phyloP scores from a whole-genome alignment of 495 filamentous ascomycete species.

The Rhypophila decipiens region DNA sequence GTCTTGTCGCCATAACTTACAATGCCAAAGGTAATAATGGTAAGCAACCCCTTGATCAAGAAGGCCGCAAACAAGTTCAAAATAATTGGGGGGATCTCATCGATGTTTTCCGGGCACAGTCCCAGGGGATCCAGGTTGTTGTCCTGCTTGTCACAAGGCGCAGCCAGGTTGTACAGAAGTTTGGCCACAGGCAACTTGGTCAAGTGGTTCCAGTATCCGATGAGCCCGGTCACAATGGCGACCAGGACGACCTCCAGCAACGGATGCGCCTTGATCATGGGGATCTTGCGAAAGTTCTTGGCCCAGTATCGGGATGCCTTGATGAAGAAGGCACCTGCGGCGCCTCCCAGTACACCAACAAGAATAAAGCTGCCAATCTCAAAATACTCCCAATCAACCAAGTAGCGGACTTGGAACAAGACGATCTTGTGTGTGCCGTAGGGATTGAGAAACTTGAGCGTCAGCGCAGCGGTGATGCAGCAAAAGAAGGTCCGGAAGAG shows the following conservation, averaged over 20 bases:
- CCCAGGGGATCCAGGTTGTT: constrained; percentile 55
- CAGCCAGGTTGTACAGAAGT: constrained; percentile 82
- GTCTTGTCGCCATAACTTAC: constrained; percentile 18
- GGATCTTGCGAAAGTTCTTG: constrained; percentile 74
- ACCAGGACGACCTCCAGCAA: constrained; percentile 85
- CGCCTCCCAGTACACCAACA: constrained; percentile 78
- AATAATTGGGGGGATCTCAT: constrained; percentile 69
- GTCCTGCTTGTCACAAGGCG: constrained; percentile 62
- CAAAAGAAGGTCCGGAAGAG: constrained; percentile 98
- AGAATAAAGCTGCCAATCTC: constrained; percentile 81
- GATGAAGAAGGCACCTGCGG: constrained; percentile 86
- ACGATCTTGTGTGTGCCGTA: constrained; percentile 97
- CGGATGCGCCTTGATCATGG: constrained; percentile 73
- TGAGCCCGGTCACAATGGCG: constrained; percentile 72
- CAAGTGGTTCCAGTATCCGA: constrained; percentile 90
- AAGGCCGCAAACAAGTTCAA: constrained; percentile 68
- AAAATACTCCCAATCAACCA: constrained; percentile 91
- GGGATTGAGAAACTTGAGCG: constrained; percentile 89
- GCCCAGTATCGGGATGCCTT: constrained; percentile 91
- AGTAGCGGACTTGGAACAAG: constrained; percentile 86
- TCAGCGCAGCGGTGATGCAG: constrained; percentile 86
- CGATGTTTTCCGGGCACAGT: constrained; percentile 65
- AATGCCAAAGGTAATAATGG: constrained; percentile 84
- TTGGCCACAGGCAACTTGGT: constrained; percentile 87
- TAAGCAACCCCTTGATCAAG: constrained; percentile 82